Evolutionary conservation across 306 rosid genomes (phyloP), one percentile per base, ranked within the genome.

Genomic region (Cucumis sativus): DNA sequence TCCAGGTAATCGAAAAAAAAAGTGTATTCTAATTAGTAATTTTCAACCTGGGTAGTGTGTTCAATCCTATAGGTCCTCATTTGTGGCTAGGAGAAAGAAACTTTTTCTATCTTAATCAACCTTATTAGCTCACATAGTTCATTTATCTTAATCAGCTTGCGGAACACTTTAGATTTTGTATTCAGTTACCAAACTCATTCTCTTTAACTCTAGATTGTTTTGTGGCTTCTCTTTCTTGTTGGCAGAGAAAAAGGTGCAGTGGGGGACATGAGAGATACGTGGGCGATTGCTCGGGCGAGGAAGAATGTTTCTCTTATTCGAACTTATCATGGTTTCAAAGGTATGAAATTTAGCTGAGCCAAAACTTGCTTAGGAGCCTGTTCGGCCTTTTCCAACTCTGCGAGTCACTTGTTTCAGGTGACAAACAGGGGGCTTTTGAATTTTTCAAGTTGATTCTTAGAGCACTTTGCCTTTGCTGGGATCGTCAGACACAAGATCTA

Each of bases 381-480:
- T 73, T 71, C 59, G 6, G 33, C 77, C 25, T 25, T 17, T 72
- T 4, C 47, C 14, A 18, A 73, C 62, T 52, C 77, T 1, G 17
- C 28, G 6, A 45, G 47, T 28, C 30, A 35, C 49, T 62, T 68
- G 61, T 80, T 10, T 83, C 83, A 96, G 99, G 99, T 80, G 84
- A 89, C 92, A 96, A 96, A 79, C 99, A 96, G 70, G 99, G 99
- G 87, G 84, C 97, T 47, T 89, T 89, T 14, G 99, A 96, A 84
- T 96, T 83, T 81, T 80, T 92, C 57, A 96, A 96, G 87, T 80
- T 96, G 87, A 90, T 96, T 58, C 88, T 91, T 56, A 82, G 98
- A 89, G 99, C 99, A 15, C 96, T 96, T 6, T 96, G 97, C 83
- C 97, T 92, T 79, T 96, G 99, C 87, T 96, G 99, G 99, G 99